phyloP scores from a whole-genome alignment of 2,329 filamentous ascomycete genomes.

The Fragosphaeria purpurea region DNA sequence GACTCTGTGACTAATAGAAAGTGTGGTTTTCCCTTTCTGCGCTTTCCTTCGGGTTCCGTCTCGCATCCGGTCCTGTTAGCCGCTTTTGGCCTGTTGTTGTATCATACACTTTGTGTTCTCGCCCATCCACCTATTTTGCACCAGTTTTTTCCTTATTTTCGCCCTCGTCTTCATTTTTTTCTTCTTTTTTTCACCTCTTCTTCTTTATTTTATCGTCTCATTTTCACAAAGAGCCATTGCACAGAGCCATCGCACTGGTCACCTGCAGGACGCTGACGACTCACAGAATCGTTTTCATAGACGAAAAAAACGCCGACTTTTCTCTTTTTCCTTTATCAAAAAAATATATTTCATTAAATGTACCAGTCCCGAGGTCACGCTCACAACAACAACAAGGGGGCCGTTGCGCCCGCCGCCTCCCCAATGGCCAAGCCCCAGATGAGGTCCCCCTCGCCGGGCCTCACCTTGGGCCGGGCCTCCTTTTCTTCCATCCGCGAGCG shows the following conservation, averaged over 20 bases:
- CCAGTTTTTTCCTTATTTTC: too few species aligned
- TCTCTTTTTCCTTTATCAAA: not conserved
- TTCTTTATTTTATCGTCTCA: not conserved
- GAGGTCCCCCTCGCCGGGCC: slow-evolving; percentile 9
- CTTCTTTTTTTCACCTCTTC: not conserved
- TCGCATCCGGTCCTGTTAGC: not conserved
- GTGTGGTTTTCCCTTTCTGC: slow-evolving; percentile 8
- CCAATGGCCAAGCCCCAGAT: slow-evolving; percentile 8
- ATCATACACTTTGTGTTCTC: too few species aligned
- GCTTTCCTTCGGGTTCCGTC: slow-evolving; percentile 8
- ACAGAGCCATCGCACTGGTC: not conserved
- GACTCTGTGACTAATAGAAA: slow-evolving; percentile 38
- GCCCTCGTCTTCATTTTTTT: not conserved
- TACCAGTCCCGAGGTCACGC: slow-evolving; percentile 1
- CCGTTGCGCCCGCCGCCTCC: slow-evolving; percentile 2
- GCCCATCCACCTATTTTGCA: too few species aligned
- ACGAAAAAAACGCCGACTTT: too few species aligned
- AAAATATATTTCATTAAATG: slow-evolving; percentile 7
- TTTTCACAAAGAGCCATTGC: not conserved
- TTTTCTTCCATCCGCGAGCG: slow-evolving; percentile 55
- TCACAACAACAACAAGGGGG: slow-evolving; percentile 6
- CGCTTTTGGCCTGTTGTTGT: too few species aligned
- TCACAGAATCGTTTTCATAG: not conserved
- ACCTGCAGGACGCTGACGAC: slow-evolving; percentile 3
- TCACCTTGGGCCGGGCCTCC: slow-evolving; percentile 34